Base-by-base conservation (phyloP, 441 rosid species). In the Gossypium trilobum region DNA sequence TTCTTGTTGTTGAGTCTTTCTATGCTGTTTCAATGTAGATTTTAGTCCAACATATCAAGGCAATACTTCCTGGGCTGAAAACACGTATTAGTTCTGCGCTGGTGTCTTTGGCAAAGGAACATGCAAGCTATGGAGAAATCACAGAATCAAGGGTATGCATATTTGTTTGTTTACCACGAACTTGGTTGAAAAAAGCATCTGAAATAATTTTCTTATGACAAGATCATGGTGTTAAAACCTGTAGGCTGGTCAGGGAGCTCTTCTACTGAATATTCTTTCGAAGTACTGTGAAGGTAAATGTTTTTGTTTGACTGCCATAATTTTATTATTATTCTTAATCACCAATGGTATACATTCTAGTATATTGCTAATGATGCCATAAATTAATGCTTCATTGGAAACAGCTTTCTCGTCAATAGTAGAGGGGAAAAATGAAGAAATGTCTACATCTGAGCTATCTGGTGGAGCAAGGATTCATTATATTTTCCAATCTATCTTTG, bases 211-310 rank as follows among this genome's bases (percentile, higher is more conserved):
- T 51, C 61, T 29, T 51, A 17, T 50, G 54, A 59, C 44, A 54
- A 56, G n/a, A 22, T 42, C 29, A 71, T 58, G 64, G 16, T 56
- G 68, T 69, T 78, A 70, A 73, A 74, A 74, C 71, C n/a, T 33
- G 25, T 72, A 95, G 99, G 96, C 97, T 80, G 98, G 95, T 50
- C 97, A 93, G 78, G 98, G 99, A 62, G 97, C 99, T 77, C 88
- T 95, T 79, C 88, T 95, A 31, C 83, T 95, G 78, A 93, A 90
- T 75, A 89, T 95, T 82, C 92, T 93, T 70, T 88, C 99, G 6
- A 93, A 90, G 83, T 95, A 91, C 78, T 87, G 87, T 65, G 99
- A 91, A 75, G 99, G 98, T 91, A 86, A 78, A 16, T 70, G 4
- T 63, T 31, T 36, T 6, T 74, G 61, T 50, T 72, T 27, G 39